Conservation (phyloP, 2,329 filamentous ascomycete species). For the Zalaria obscura region DNA sequence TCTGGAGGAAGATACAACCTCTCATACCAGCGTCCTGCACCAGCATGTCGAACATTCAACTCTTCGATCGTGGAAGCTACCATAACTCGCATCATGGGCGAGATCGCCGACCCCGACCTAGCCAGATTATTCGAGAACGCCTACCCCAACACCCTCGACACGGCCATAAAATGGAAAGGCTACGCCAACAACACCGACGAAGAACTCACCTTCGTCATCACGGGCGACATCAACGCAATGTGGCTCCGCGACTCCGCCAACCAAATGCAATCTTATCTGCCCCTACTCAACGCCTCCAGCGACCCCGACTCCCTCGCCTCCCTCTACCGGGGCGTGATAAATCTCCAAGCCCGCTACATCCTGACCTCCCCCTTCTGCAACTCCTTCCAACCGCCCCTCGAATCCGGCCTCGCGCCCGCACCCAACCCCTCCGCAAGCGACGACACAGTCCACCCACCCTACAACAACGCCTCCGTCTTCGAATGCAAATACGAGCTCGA, state of each 20-base stretch:
- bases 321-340: conserved; percentile 57
- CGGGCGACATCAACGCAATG: conserved; percentile 36
- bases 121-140: conserved; percentile 57
- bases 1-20: conserved; percentile 30
- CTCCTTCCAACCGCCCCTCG: conserved; percentile 36
- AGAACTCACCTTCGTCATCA: conserved; percentile 48
- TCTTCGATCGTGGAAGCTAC: conserved; percentile 26
- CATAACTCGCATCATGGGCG: conserved; percentile 15
- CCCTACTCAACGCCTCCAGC: conserved; percentile 41
- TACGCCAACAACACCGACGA: conserved; percentile 43
- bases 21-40: conserved; percentile 28
- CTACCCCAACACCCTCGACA: conserved; percentile 64
- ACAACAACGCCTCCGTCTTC: conserved; percentile 30
- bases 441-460: conserved; percentile 29
- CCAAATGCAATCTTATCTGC: conserved; percentile 57
- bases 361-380: conserved; percentile 43
- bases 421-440: conserved; percentile 22
- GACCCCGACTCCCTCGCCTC: conserved; percentile 47
- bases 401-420: conserved; percentile 27
- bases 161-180: conserved; percentile 56
- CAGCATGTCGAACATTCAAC: conserved; percentile 32
- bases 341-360: conserved; percentile 56
- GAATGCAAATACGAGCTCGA: conserved; percentile 42
- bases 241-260: conserved; percentile 45
- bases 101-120: conserved; percentile 42